Evolutionary conservation across 1,284 basidiomycete genomes (phyloP), one percentile per base, ranked within the genome.

Genomic region (Cryptococcus sp.): DNA sequence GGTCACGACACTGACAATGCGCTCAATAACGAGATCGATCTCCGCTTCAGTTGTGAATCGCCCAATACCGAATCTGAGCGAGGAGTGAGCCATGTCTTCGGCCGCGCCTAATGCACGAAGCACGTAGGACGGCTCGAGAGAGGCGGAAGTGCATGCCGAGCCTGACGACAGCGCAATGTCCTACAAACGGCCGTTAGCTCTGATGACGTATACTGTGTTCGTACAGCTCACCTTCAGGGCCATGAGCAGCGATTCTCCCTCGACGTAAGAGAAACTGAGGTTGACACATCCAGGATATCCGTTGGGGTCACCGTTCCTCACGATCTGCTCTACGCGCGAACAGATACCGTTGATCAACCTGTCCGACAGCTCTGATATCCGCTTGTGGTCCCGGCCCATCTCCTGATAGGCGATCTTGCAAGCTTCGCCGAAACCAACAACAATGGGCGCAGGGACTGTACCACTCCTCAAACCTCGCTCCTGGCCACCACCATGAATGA

Each of bases 51-150:
- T 99, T 6, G 96, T 99, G 80, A 99, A 99, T 29, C 96, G 87
- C 39, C 96, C 96, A 64, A 99, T 91, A 53, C 96, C 96, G 79
- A 99, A 99, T 44, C 96, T 88, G 53, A 99, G 83, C 17, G 93
- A 96, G 13, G 94, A 98, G 77, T 99, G 96, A 0, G 96, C 96
- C 89, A 98, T 97, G 73, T 98, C 96, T 78, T 99, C 96, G 29
- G 93, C 91, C 45, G 94, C 90, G 65, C 93, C 95, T 43, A 99
- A 85, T 1, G 96, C 96, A 59, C 96, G 88, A 26, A 99, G 86
- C 13, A 99, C 96, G 75, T 99, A 99, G 38, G 93, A 97, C 6
- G 96, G 96, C 79, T 99, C 96, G 52, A 99, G 83, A 16, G 95
- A 98, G 2, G 96, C 96, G 0, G 94, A 98, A 16, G 96, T 99